Base-by-base conservation (phyloP, 2,329 filamentous ascomycete species). In the Aspergillus tamarii region DNA sequence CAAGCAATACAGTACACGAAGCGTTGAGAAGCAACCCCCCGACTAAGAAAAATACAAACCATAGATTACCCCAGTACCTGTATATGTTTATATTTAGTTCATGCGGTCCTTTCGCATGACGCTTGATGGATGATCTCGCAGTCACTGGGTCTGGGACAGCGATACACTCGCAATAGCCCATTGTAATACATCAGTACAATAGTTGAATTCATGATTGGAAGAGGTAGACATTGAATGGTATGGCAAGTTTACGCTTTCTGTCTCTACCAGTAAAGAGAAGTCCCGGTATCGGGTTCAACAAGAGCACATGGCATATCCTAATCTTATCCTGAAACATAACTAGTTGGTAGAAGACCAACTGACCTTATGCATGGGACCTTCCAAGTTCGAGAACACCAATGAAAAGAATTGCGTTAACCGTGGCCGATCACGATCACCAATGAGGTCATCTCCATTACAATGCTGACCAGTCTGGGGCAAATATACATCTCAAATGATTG, bases 1-100 rank as follows among this genome's bases (percentile, higher is more conserved):
- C 52, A 54, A 54, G 52, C 52, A 55, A 55, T 55, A 39, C 52
- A 55, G 52, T 55, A 55, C 52, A 55, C 52, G 52, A 55, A 55
- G 12, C 52, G n/a, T 39, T 55, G 52, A 55, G 52, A 55, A 26
- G 19, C 32, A 54, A 10, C 28, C 50, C 45, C 21, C 21, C 46
- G 23, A 30, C 48, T 32, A 46, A 26, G 8, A 36, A 26, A 36
- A 39, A 23, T 39, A 39, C 52, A 55, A 55, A 39, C 28, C 52
- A 23, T 55, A 39, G 21, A 39, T 36, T 55, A 28, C 50, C 32
- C 52, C 52, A 55, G 21, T 39, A 55, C 34, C 52, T 39, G 11
- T 55, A 34, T 26, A 52, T 10, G 52, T 16, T 9, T 39, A 23
- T 39, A 14, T 48, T 48, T 23, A 26, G 14, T 55, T 55, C 21